Conservation (phyloP, 371 early-diverging fungal species). For the Amoeboaphelidium protococcarum region DNA sequence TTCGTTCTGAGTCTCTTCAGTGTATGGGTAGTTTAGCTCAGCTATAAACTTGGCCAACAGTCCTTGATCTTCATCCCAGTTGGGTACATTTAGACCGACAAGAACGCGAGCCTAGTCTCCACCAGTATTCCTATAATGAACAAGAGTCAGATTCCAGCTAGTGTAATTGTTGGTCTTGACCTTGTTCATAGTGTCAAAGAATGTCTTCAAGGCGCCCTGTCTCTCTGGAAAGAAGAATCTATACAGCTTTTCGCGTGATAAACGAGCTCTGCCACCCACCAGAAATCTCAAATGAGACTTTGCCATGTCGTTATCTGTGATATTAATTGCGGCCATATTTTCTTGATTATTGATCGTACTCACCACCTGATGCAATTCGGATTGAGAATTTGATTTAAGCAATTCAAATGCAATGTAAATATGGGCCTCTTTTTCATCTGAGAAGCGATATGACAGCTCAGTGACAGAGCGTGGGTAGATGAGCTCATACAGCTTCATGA, state of each 20-base stretch:
- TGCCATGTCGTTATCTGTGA: constrained; percentile 72
- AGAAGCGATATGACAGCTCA: constrained; percentile 75
- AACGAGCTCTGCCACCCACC: constrained; percentile 49
- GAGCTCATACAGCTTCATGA: constrained; percentile 39
- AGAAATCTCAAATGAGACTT: constrained; percentile 77
- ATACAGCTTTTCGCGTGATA: constrained; percentile 58
- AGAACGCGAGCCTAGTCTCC: constrained; percentile 77
- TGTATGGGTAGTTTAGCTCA: background rate
- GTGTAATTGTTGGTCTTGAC: constrained; percentile 9
- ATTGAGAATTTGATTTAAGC: constrained; percentile 13
- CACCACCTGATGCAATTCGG: constrained; percentile 28
- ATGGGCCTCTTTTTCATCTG: constrained; percentile 39
- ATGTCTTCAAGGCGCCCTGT: constrained; percentile 63
- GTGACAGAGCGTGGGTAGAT: constrained; percentile 62
- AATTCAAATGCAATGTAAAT: constrained; percentile 69
- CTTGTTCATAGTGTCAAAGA: constrained; percentile 36
- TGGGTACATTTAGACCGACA: constrained; percentile 73
- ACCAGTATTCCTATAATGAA: constrained; percentile 87
- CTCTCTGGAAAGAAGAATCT: constrained; percentile 86
- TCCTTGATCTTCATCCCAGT: constrained; percentile 2
- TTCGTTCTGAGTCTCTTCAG: background rate
- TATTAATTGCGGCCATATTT: constrained; percentile 44
- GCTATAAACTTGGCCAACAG: background rate
- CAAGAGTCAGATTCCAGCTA: constrained; percentile 70
- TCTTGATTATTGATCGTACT: constrained; percentile 23